Percentiles rank a stretch among this genome's conserved stretches.
These are phyloP conservation scores for Nephelium lappaceum DNA, from an alignment of 345 rosid species.

Conservation along the genomic window DNA sequence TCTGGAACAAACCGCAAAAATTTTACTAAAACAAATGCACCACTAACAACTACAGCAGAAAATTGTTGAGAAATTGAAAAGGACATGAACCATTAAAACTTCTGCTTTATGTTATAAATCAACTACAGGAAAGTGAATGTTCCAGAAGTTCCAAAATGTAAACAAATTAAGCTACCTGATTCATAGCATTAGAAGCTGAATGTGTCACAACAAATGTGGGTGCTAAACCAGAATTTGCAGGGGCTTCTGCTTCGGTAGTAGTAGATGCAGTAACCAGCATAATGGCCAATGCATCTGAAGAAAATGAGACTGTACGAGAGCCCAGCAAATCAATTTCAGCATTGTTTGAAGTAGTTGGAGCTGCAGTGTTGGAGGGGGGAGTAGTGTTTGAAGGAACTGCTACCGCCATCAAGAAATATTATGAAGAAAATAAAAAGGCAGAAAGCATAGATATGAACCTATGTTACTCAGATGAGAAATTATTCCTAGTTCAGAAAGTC, in stretches of 20 bases:
- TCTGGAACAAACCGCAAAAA: neutral
- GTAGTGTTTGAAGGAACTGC: no score
- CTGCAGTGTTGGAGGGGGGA: no score
- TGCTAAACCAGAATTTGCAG: slow-evolving; percentile 42
- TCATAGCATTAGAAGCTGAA: slow-evolving; percentile 43
- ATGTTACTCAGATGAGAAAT: neutral
- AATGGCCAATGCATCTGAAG: slow-evolving; percentile 62
- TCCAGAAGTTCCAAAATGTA: slow-evolving; percentile 11
- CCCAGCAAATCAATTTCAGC: slow-evolving; percentile 86
- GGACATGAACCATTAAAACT: neutral
- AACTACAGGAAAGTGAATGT: slow-evolving; percentile 15
- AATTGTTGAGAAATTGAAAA: neutral
- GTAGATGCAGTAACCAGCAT: slow-evolving; percentile 54
- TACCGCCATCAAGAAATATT: no score
- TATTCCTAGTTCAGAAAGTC: neutral
- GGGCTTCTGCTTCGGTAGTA: slow-evolving; percentile 48
- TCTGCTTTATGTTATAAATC: neutral
- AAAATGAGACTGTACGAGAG: slow-evolving; percentile 63
- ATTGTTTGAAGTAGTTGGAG: slow-evolving; percentile 46
- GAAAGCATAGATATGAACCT: neutral
- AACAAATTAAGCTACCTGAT: slow-evolving; percentile 53
- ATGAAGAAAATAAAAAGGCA: neutral
- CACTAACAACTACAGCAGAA: neutral
- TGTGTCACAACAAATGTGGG: slow-evolving; percentile 58
- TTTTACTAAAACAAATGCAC: neutral